These are phyloP conservation scores for Trichothecium sympodiale DNA, from an alignment of 2,329 filamentous ascomycete species.

Conservation along the genomic window DNA sequence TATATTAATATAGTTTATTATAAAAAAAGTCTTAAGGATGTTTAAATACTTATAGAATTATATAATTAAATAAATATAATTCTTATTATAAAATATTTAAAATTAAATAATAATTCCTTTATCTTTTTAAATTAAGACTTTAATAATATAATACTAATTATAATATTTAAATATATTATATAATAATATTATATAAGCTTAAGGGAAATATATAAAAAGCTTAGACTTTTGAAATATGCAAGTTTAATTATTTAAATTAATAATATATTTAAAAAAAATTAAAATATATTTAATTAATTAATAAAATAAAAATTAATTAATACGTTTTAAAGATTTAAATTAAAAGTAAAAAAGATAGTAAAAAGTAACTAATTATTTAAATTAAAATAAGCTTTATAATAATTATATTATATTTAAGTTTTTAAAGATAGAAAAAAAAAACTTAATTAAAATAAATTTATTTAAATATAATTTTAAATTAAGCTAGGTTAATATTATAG, in stretches of 20 bases:
- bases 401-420: constrained; percentile 1
- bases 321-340: no score
- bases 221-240: constrained; percentile 2
- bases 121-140: no score
- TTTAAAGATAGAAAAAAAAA: constrained; percentile 4
- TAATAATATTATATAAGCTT: constrained; percentile 1
- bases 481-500: background rate
- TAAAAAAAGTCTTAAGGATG: no score
- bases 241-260: constrained; percentile 1
- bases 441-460: constrained; percentile 2
- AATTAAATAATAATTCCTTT: background rate
- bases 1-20: no score
- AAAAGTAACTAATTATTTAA: no score
- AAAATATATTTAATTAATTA: no score
- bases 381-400: no score
- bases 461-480: constrained; percentile 1
- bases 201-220: background rate
- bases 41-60: no score
- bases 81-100: background rate
- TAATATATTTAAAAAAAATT: background rate
- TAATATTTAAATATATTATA: background rate
- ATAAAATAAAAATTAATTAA: no score
- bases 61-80: background rate
- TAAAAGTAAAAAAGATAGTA: no score
- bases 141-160: background rate